A percentile compares a stretch with the other conserved stretches of the same genome.
Conservation (phyloP, 768 basidiomycete species). For the Xerocomus brunneocitrinus region DNA sequence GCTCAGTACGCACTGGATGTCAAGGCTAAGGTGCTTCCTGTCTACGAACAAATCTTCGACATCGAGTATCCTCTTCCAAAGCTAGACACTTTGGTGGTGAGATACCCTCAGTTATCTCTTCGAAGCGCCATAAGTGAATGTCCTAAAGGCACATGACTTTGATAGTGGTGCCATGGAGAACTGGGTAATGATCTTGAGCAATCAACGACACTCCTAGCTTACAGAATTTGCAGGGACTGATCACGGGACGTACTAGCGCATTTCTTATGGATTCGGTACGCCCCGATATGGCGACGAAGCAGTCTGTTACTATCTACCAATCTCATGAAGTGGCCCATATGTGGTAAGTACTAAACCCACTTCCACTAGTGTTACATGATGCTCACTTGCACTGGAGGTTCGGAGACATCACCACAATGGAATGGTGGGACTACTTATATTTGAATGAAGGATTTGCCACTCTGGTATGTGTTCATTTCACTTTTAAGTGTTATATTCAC, state of each 20-base stretch:
- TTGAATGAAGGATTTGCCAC: conserved; percentile 90
- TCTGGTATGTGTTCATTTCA: conserved; percentile 43
- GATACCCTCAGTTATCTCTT: conserved; percentile 18
- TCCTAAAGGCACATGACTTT: conserved; percentile 69
- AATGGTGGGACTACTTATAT: conserved; percentile 86
- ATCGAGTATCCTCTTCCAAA: conserved; percentile 92
- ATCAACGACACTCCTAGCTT: conserved; percentile 1
- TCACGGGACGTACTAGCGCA: conserved; percentile 81
- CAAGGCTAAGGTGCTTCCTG: conserved; percentile 71
- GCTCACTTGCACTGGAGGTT: conserved; percentile 49
- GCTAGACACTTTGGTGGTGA: conserved; percentile 84
- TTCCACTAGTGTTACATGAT: neutral
- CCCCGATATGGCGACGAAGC: conserved; percentile 68
- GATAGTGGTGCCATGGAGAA: conserved; percentile 94
- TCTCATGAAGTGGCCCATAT: conserved; percentile 86
- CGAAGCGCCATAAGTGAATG: neutral
- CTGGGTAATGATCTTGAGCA: conserved; percentile 43
- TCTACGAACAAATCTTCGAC: conserved; percentile 92
- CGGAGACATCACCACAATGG: conserved; percentile 91
- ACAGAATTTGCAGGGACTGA: conserved; percentile 55
- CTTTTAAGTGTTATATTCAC: neutral
- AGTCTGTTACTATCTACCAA: conserved; percentile 71
- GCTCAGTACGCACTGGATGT: conserved; percentile 86
- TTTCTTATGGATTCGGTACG: conserved; percentile 78
- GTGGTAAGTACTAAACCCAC: conserved; percentile 44